Evolutionary conservation across 305 asterid genomes (phyloP), one percentile per base, ranked within the genome.

Genomic region (Fraxinus velutina): DNA sequence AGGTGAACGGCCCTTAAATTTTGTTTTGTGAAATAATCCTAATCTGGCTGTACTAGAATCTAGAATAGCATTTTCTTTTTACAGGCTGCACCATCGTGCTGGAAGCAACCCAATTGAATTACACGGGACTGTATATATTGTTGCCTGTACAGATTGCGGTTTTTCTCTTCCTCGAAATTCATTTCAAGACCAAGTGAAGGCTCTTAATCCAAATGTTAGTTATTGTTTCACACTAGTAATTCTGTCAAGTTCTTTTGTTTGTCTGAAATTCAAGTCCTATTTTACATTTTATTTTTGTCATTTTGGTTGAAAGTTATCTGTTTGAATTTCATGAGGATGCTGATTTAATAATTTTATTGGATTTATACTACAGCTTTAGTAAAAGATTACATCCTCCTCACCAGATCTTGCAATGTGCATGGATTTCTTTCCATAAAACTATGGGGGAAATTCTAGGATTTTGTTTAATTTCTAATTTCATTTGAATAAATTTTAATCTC

Each of bases 31-130:
- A 37, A 79, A 82, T 79, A 44, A 15, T 73, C 60, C 55, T 79
- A 42, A 57, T 72, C 84, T 77, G 84, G 73, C 27, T 19, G 36
- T 76, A 52, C 73, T 50, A 75, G 22, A 42, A 30, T 27, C 44
- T 12, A 62, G 60, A 79, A 73, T 71, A 64, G 39, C 70, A 17
- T 34, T 83, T 60, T 87, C 80, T 83, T 32, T 75, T 84, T 79
- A 37, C 92, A 96, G 99, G 89, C 88, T 96, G 88, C 99, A 96
- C 82, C 99, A 96, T 87, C 94, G 90, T 79, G 97, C 98, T 80
- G 99, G 99, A 52, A 94, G 98, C 89, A 94, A 90, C 82, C 99
- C 99, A 76, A 93, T 96, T 39, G 99, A 96, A 87, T 88, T 96
- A 88, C 99, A 94, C 72, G 99, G 99, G 81, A 94, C 98, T 36